phyloP scores from a whole-genome alignment of 2,329 filamentous ascomycete genomes.

The Exserohilum turcica region DNA sequence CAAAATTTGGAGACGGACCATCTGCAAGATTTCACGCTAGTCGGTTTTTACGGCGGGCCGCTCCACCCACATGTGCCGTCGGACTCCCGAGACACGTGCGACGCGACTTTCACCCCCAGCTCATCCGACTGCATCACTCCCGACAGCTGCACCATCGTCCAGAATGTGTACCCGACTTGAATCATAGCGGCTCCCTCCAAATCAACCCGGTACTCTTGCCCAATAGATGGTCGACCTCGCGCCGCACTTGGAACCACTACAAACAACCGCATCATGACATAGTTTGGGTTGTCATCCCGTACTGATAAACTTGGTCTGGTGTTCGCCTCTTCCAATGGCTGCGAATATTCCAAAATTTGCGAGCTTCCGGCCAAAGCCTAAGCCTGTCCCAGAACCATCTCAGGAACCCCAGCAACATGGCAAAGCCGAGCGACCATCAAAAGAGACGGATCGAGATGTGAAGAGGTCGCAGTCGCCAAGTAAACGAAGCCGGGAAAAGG shows the following conservation, averaged over 20 bases:
- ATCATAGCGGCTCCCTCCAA: not conserved
- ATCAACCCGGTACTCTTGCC: not conserved
- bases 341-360: slow-evolving; percentile 69
- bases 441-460: slow-evolving; percentile 3
- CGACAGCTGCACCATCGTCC: not conserved
- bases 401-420: slow-evolving; percentile 20
- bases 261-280: not conserved
- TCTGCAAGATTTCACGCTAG: slow-evolving; percentile 30
- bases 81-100: slow-evolving; percentile 18
- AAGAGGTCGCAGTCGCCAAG: slow-evolving; percentile 46
- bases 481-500: slow-evolving; percentile 2
- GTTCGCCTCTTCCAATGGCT: slow-evolving; percentile 22
- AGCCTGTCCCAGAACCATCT: slow-evolving; percentile 14
- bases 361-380: slow-evolving; percentile 68
- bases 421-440: slow-evolving; percentile 7
- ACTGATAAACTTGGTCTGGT: not conserved
- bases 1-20: slow-evolving; percentile 22
- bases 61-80: slow-evolving; percentile 7
- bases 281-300: not conserved
- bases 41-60: slow-evolving; percentile 18
- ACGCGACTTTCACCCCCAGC: slow-evolving; percentile 13
- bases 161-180: not conserved
- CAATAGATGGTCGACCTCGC: not conserved
- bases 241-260: not conserved
- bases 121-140: not conserved